Percentiles rank a stretch among this genome's conserved stretches.
These are phyloP conservation scores for Phycomyces nitens DNA, from an alignment of 192 early-diverging fungal genomes.

Conservation along the genomic window DNA sequence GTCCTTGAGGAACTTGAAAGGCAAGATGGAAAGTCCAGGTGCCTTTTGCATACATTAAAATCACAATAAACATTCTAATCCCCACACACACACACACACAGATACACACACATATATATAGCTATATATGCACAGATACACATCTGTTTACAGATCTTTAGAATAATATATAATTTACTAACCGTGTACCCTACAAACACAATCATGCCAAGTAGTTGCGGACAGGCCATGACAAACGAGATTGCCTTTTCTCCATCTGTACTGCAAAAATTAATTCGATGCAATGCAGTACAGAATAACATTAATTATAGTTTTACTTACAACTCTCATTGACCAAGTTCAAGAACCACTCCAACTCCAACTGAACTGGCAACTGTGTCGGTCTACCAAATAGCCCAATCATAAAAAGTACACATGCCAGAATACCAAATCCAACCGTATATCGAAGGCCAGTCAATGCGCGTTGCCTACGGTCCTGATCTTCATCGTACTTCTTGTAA, in stretches of 20 bases:
- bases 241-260: constrained; percentile 36
- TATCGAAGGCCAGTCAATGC: constrained; percentile 41
- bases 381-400: constrained; percentile 49
- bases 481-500: constrained; percentile 48
- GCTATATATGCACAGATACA: too few relatives aligned
- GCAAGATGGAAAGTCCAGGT: constrained; percentile 35
- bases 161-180: constrained; percentile 7
- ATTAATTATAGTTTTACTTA: too few relatives aligned
- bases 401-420: constrained; percentile 37
- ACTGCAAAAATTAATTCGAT: neutral
- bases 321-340: constrained; percentile 41
- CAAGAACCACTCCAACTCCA: constrained; percentile 50
- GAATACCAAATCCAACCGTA: constrained; percentile 43
- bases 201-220: constrained; percentile 44
- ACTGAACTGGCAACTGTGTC: constrained; percentile 21
- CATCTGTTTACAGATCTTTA: too few relatives aligned
- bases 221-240: constrained; percentile 43
- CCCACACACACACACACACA: too few relatives aligned
- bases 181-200: constrained; percentile 53
- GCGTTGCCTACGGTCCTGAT: constrained; percentile 24
- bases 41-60: constrained; percentile 22
- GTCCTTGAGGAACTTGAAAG: constrained; percentile 34
- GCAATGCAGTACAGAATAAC: too few relatives aligned
- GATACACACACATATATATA: too few relatives aligned
- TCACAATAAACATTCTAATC: neutral